Base-by-base conservation (phyloP, 1,139 yeast genomes). In the Taphrina pruni region DNA sequence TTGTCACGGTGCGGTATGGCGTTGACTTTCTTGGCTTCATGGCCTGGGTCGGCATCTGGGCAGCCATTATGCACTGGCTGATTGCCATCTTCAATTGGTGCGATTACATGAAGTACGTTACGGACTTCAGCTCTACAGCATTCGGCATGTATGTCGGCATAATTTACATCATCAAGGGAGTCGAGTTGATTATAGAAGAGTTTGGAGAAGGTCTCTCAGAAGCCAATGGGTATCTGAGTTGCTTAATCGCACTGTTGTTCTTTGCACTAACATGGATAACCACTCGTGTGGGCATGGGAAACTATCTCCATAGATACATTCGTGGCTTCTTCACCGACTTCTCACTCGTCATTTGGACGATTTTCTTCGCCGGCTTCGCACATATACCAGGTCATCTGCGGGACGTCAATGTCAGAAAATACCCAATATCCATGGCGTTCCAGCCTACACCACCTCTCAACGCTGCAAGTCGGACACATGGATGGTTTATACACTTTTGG, bases 41-140 rank as follows among this genome's bases (percentile, higher is more conserved):
- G 97, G 88, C 95, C 76, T 94, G 98, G 98, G 82, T 93, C 39
- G 90, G 92, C 75, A 81, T 94, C 7, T 94, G 99, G 99, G 84
- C 92, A 3, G 89, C 89, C 90, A 83, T 87, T 6, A 84, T 90
- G 81, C 98, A 94, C 79, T 80, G 90, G 50, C 71, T 87, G 0
- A 82, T 93, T 50, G 94, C 97, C 0, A 74, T 88, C 1, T 81
- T 85, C 68, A 94, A 94, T 77, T 81, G 86, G 75, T 89, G 90
- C 52, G 83, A 87, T 68, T 87, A 86, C 69, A 80, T 93, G 78
- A 85, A 86, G 73, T 88, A 85, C 73, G 90, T 94, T 48, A 89
- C 97, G 1, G 81, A 86, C 70, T 94, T 87, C 77, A 90, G 97
- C 6, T 94, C 98, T 78, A 97, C 93, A 74, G 91, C 91, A 11